Base-by-base conservation (phyloP, 768 basidiomycete genomes). In the Tricholoma matsutake region DNA sequence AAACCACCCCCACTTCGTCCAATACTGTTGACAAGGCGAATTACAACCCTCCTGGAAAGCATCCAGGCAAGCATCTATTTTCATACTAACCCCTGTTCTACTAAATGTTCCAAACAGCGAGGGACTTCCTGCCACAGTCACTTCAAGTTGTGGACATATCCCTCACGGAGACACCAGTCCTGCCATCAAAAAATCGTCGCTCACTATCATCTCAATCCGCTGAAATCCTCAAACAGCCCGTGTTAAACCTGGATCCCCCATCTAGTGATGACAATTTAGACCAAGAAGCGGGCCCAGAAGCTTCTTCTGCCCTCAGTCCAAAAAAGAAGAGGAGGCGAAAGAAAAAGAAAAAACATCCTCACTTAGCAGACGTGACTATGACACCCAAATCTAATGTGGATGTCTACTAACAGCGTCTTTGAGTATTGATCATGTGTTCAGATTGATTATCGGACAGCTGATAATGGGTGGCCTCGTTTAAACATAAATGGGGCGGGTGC, bases 311-410 rank as follows among this genome's bases (percentile, higher is more conserved):
- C 13, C 61, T 61, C 18, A 74, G 67, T 63, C 71, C 79, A 34
- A 87, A 81, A 68, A 87, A 83, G 75, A 87, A 74, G 70, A 76
- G 81, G 60, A 85, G 81, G 67, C 84, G 79, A 66, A 86, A 81
- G 73, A 85, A 81, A 66, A 74, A 73, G 57, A 75, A 71, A 58
- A 56, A 60, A 31, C 56, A 43, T 6, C 16, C 56, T 43, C 8
- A 54, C 18, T 4, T 32, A 53, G 11, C 16, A n/a, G 51, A 53
- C 18, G 51, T 53, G n/a, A 53, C 51, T 18, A 10, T 8, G 16
- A 32, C n/a, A n/a, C n/a, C 51, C 16, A 8, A 32, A 32, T 31
- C 6, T 2, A 18, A 53, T n/a, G 29, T 3, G 51, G 16, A 14
- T 53, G 8, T 53, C 51, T 25, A 25, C 22, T 32, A 18, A 53